Evolutionary conservation across 1,284 basidiomycete species (phyloP), one percentile per base, ranked within the genome.

Genomic region (Mycena citricolor): DNA sequence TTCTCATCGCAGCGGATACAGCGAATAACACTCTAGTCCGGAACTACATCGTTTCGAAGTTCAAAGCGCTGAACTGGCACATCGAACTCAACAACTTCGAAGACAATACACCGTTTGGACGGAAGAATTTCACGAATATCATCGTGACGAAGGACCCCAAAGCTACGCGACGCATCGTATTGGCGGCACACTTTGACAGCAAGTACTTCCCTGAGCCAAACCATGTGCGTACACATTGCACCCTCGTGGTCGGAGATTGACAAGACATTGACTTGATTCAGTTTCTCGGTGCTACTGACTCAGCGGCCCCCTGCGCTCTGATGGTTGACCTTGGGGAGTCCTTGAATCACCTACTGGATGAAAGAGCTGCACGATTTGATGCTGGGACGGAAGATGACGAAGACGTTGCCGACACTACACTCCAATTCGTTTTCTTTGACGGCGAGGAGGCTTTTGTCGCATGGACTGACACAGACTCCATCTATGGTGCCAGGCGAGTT

Each of bases 221-320:
- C 24, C 85, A 87, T 47, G 73, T 65, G 33, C 10, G 48, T 48
- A 22, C 30, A 23, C 28, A 32, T 50, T 35, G 17, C 23, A 25
- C 17, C 33, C 42, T 37, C 30, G 19, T 47, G 44, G 26, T 32
- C 24, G 42, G 14, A 14, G 41, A 41, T 48, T 14, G 30, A 26
- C 8, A 35, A 19, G 14, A 7, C 8, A n/a, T n/a, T 30, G 20
- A 54, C 26, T 36, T 16, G 32, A 42, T 56, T 47, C 67, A 91
- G 89, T 99, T 99, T 62, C 73, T 99, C 55, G 97, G 97, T 20
- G 97, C 97, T 8, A 99, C 94, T 5, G 97, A 99, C 65, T 97
- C 93, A 6, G 97, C 97, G 1, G 93, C 91, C 19, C 88, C 97
- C 1, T 97, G 94, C 57, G 94, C 94, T 2, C 85, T 98, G 68